phyloP scores from a whole-genome alignment of 345 rosid species.

The Aethionema arabicum region DNA sequence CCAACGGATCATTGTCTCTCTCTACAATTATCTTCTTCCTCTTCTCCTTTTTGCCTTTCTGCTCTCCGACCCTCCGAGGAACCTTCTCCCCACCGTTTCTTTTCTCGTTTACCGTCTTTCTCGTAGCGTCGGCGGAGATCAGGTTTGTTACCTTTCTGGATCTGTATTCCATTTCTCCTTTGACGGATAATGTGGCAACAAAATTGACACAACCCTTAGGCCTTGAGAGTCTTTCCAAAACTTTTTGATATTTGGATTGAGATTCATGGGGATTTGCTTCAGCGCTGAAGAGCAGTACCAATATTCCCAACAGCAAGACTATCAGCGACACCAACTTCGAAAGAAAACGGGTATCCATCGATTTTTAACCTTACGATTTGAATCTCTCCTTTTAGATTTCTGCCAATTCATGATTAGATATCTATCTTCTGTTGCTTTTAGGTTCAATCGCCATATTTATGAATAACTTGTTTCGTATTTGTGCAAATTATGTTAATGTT shows the following conservation, averaged over 20 bases:
- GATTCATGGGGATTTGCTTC: conserved; percentile 46
- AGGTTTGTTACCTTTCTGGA: neutral
- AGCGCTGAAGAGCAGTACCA: conserved; percentile 37
- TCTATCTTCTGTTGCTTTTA: neutral
- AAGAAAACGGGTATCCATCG: conserved; percentile 10
- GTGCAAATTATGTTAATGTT: no score
- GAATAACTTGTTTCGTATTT: no score
- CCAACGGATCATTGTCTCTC: conserved; percentile 32
- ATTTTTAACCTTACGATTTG: conserved; percentile 1
- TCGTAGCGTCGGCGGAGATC: conserved; percentile 18
- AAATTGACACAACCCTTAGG: conserved; percentile 1
- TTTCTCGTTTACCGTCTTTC: neutral
- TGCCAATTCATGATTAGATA: neutral
- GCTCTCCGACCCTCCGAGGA: conserved; percentile 25
- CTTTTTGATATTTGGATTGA: neutral
- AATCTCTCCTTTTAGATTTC: neutral
- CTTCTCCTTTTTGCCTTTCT: conserved; percentile 14
- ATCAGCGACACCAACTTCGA: conserved; percentile 3
- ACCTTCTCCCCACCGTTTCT: conserved; percentile 14
- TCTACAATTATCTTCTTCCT: conserved; percentile 20
- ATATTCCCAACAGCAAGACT: conserved; percentile 25
- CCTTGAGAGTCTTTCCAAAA: conserved; percentile 1
- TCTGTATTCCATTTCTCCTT: conserved; percentile 1
- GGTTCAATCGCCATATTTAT: neutral
- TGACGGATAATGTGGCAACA: conserved; percentile 8